Evolutionary conservation across 208 protist genomes (phyloP).

Genomic region (Acanthamoeba healyi): DNA sequence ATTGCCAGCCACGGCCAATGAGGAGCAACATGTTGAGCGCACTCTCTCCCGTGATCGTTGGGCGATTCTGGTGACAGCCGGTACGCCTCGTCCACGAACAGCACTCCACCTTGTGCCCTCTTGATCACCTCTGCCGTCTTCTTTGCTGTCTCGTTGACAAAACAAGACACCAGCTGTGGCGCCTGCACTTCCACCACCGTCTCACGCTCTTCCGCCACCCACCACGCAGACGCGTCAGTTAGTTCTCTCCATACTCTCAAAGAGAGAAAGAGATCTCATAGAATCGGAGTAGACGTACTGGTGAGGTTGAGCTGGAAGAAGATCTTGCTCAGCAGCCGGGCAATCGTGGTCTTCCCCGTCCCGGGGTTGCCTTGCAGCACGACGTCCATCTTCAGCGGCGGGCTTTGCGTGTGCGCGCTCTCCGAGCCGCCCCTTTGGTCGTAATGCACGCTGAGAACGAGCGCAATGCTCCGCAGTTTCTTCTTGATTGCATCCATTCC

Average conservation of each 20-base stretch:
- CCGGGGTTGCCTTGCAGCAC: slow-evolving; percentile 14
- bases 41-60: neutral
- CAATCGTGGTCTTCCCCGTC: slow-evolving; percentile 45
- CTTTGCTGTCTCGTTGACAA: slow-evolving; percentile 12
- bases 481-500: neutral
- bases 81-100: slow-evolving; percentile 82
- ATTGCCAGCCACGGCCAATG: no score
- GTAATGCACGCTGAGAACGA: neutral
- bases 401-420: neutral
- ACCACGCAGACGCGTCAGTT: no score
- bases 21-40: neutral
- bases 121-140: slow-evolving; percentile 52
- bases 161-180: slow-evolving; percentile 64
- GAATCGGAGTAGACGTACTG: neutral
- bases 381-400: neutral
- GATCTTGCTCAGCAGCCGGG: neutral
- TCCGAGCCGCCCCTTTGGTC: neutral
- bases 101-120: slow-evolving; percentile 57
- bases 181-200: neutral
- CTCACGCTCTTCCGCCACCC: neutral
- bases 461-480: neutral
- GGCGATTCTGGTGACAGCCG: neutral
- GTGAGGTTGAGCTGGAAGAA: neutral
- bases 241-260: no score
- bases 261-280: neutral